These are phyloP conservation scores for Fusarium compactum DNA, from an alignment of 2,329 filamentous ascomycete genomes.

Conservation along the genomic window DNA sequence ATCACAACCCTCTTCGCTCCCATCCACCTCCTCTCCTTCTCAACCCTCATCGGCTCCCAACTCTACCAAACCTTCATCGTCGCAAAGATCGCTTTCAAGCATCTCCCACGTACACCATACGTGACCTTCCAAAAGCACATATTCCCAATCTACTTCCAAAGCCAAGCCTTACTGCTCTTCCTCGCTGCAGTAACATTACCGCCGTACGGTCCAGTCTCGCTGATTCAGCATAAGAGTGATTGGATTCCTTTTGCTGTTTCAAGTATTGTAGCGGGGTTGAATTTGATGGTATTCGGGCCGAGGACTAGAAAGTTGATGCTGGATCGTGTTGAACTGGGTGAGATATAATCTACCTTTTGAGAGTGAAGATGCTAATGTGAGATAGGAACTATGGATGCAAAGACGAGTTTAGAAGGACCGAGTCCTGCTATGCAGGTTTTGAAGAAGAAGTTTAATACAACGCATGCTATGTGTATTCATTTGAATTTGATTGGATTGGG, in stretches of 20 bases:
- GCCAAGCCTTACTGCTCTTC: constrained; percentile 52
- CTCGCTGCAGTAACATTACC: constrained; percentile 53
- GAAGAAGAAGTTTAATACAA: constrained; percentile 51
- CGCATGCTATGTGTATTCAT: constrained; percentile 59
- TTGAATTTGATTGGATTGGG: constrained; percentile 55
- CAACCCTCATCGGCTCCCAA: constrained; percentile 54
- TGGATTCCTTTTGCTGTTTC: constrained; percentile 54
- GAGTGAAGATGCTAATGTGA: not conserved
- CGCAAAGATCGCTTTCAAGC: constrained; percentile 52
- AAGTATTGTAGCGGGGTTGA: constrained; percentile 49
- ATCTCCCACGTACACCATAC: constrained; percentile 54
- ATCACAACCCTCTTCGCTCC: constrained; percentile 47
- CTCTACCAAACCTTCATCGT: constrained; percentile 57
- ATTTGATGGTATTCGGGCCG: constrained; percentile 54
- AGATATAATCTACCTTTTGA: not conserved
- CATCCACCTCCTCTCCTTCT: constrained; percentile 55
- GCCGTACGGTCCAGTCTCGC: constrained; percentile 47
- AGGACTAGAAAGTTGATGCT: constrained; percentile 49
- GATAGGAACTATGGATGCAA: constrained; percentile 30
- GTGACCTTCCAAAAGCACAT: constrained; percentile 55
- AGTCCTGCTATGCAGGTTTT: constrained; percentile 31
- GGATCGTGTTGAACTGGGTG: constrained; percentile 45
- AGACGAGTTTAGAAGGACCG: constrained; percentile 17
- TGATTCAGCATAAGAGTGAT: constrained; percentile 47
- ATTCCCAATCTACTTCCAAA: constrained; percentile 57